Conservation (phyloP, 2,329 filamentous ascomycete species). For the Alternaria sp. region DNA sequence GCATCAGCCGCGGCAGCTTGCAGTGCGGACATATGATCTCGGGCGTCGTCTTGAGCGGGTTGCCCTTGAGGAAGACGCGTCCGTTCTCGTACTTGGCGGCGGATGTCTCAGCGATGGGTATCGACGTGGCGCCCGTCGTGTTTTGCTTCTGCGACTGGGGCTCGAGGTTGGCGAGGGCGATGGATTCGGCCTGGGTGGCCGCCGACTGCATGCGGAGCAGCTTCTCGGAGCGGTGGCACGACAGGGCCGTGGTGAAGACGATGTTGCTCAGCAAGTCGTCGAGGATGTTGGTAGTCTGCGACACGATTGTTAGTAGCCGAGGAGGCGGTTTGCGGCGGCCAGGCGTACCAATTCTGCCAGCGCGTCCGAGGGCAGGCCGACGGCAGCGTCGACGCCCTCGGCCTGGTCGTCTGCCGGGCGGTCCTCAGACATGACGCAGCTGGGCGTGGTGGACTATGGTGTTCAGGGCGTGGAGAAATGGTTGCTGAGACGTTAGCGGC, state of each 20-base stretch:
- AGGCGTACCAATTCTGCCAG: conserved; percentile 42
- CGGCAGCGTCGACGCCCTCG: conserved; percentile 33
- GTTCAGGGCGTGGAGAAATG: conserved; percentile 22
- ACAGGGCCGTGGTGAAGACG: conserved; percentile 74
- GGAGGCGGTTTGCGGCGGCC: conserved; percentile 7
- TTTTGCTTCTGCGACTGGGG: conserved; percentile 41
- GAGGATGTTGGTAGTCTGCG: conserved; percentile 59
- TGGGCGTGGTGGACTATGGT: conserved; percentile 21
- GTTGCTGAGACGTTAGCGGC: conserved; percentile 29
- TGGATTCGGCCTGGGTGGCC: conserved; percentile 55
- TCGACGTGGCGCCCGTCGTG: conserved; percentile 54
- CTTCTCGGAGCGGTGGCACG: conserved; percentile 80
- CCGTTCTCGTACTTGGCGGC: conserved; percentile 74
- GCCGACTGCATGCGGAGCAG: conserved; percentile 69
- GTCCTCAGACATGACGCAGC: conserved; percentile 45
- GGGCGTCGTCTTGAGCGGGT: conserved; percentile 72
- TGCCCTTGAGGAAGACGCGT: conserved; percentile 71
- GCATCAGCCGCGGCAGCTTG: conserved; percentile 73
- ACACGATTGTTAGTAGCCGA: conserved; percentile 24
- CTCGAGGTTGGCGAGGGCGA: conserved; percentile 46
- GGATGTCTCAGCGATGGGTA: conserved; percentile 63
- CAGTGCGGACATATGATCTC: conserved; percentile 78
- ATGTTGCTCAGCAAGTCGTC: conserved; percentile 79
- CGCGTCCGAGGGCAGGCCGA: conserved; percentile 34
- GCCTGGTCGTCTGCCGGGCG: conserved; percentile 36